Percentiles rank a stretch among this genome's conserved stretches.
Conservation (phyloP, 805 yeast genomes). For the Tanozyma kutaoensis region DNA sequence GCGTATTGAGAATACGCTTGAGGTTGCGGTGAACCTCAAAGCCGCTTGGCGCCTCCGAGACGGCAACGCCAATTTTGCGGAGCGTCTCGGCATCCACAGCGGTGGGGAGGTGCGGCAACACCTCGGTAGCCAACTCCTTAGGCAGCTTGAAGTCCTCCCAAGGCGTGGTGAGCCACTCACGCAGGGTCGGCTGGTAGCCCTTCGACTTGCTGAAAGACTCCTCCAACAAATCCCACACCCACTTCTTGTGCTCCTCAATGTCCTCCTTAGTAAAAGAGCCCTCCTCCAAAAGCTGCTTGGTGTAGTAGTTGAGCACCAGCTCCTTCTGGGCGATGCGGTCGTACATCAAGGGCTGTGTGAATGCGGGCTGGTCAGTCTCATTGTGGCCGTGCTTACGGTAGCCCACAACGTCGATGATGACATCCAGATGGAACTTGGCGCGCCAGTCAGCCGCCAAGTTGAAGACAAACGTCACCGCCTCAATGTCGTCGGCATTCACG, state of each 20-base stretch:
- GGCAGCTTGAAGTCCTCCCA: slow-evolving; percentile 99
- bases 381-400: slow-evolving; percentile 98
- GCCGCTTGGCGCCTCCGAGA: slow-evolving; percentile 75
- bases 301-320: slow-evolving; percentile 78
- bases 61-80: slow-evolving; percentile 64
- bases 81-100: slow-evolving; percentile 62
- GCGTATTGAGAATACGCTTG: slow-evolving; percentile 81
- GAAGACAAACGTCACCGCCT: slow-evolving; percentile 82
- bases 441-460: slow-evolving; percentile 98
- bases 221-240: slow-evolving; percentile 95
- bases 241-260: slow-evolving; percentile 88
- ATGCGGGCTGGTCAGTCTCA: slow-evolving; percentile 98
- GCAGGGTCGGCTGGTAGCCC: slow-evolving; percentile 78
- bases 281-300: slow-evolving; percentile 66
- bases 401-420: slow-evolving; percentile 92
- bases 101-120: slow-evolving; percentile 93
- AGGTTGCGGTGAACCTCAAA: slow-evolving; percentile 91
- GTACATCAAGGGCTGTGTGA: slow-evolving; percentile 98
- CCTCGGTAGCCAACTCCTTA: slow-evolving; percentile 88
- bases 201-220: slow-evolving; percentile 80
- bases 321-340: slow-evolving; percentile 78
- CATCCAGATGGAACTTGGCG: slow-evolving; percentile 92
- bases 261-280: slow-evolving; percentile 85
- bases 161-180: slow-evolving; percentile 97
- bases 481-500: slow-evolving; percentile 96